Evolutionary conservation across 73 alveolate species (phyloP), one percentile per base, ranked within the genome.

Genomic region (Paramecium primaurelia): DNA sequence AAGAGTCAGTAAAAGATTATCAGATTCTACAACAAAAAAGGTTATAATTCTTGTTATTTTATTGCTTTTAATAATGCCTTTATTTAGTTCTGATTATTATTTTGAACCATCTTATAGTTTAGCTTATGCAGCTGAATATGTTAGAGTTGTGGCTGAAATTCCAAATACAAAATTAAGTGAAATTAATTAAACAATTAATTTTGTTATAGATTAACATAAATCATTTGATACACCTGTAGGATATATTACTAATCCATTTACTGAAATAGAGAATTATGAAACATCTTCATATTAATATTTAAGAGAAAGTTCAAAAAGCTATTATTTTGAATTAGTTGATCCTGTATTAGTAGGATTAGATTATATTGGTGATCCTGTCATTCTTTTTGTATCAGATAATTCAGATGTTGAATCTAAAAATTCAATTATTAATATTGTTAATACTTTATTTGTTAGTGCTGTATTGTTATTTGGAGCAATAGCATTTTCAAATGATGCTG

Each of bases 401-500:
- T 26, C 91, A 45, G 47, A 44, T 20, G 44, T 80, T n/a, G 75
- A 42, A 7, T 26, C 71, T 7, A 25, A 45, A 18, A 80, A 34
- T 42, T 42, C 91, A 25, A 80, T 80, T 2, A 80, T 80, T 5
- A 49, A 47, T 45, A 80, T 80, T 10, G 44, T 40, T 6, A 80
- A 90, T 45, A 96, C 97, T 4, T 88, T 94, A 18, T 95, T 95
- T 73, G 96, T 96, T 26, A 85, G 97, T 60, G 51, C 92, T 14
- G 97, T 95, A 69, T 59, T 96, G 5, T 71, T 94, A 37, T 38
- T 88, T 5, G 98, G 96, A 11, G 96, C 98, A 44, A 59, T 97
- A 28, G 93, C 95, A 64, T 94, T 97, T 69, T 40, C 98, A 38
- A 93, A 88, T 68, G 99, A 97, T 77, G 98, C 99, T 6, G 77